Conservation (phyloP, 176 grass and related monocot species). For the Calamus simplicifolius region DNA sequence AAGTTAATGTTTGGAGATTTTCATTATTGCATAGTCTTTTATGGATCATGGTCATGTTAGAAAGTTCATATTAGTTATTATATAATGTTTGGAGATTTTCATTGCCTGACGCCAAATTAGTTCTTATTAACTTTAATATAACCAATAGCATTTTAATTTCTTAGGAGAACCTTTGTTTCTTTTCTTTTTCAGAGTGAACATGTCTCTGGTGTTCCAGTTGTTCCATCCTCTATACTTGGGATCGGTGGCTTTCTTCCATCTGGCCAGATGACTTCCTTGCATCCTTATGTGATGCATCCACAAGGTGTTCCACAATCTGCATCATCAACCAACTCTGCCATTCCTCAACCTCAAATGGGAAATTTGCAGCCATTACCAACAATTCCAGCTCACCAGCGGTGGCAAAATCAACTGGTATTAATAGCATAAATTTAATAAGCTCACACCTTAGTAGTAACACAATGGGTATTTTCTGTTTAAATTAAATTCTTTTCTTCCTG, state of each 20-base stretch:
- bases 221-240: constrained; percentile 51
- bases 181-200: constrained; percentile 40
- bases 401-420: constrained; percentile 48
- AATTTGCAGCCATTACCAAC: constrained; percentile 33
- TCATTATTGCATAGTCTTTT: too few relatives aligned
- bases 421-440: background rate
- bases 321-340: constrained; percentile 42
- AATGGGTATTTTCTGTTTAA: too few relatives aligned
- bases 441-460: too few relatives aligned
- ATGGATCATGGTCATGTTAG: too few relatives aligned
- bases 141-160: background rate
- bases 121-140: background rate
- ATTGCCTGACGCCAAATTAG: background rate
- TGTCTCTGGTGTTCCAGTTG: constrained; percentile 29
- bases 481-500: too few relatives aligned
- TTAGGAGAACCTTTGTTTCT: background rate
- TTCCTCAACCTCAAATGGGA: constrained; percentile 49
- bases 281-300: constrained; percentile 71
- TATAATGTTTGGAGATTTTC: too few relatives aligned
- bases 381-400: constrained; percentile 30
- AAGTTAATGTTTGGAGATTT: too few relatives aligned
- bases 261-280: constrained; percentile 46
- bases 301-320: constrained; percentile 48
- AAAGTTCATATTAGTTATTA: too few relatives aligned
- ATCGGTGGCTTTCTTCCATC: constrained; percentile 41